These are phyloP conservation scores for Trametes punicea DNA, from an alignment of 768 basidiomycete genomes.

Conservation along the genomic window DNA sequence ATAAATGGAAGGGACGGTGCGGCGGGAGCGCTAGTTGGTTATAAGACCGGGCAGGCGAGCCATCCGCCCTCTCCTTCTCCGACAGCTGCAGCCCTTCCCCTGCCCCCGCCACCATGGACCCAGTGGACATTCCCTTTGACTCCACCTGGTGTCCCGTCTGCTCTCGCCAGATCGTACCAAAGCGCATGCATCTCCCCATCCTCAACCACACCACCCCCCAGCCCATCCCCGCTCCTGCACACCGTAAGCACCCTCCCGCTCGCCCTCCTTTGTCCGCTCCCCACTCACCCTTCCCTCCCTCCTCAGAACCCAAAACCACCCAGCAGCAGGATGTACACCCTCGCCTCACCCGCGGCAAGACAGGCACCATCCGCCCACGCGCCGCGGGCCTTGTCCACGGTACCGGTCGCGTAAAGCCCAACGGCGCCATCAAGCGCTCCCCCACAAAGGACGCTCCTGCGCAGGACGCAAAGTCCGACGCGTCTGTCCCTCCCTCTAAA, in stretches of 20 bases:
- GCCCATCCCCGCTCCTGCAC: constrained; percentile 39
- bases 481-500: constrained; percentile 25
- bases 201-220: constrained; percentile 25
- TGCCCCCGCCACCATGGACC: constrained; percentile 24
- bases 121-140: constrained; percentile 42
- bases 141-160: constrained; percentile 81
- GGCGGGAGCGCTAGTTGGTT: constrained; percentile 10
- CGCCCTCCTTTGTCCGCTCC: not conserved
- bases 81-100: constrained; percentile 13
- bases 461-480: constrained; percentile 22
- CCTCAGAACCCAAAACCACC: constrained; percentile 28
- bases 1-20: constrained; percentile 1
- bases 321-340: constrained; percentile 23
- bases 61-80: constrained; percentile 20
- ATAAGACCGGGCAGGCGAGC: constrained; percentile 17
- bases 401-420: constrained; percentile 59
- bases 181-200: constrained; percentile 55
- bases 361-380: constrained; percentile 35
- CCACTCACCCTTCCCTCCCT: constrained; percentile 13
- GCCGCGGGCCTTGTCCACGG: constrained; percentile 59
- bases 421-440: constrained; percentile 48
- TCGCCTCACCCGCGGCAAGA: constrained; percentile 32
- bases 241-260: constrained; percentile 34
- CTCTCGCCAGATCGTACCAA: constrained; percentile 76
- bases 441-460: constrained; percentile 23